Evolutionary conservation across 306 rosid genomes (phyloP).

Genomic region (Trifolium pratense): DNA sequence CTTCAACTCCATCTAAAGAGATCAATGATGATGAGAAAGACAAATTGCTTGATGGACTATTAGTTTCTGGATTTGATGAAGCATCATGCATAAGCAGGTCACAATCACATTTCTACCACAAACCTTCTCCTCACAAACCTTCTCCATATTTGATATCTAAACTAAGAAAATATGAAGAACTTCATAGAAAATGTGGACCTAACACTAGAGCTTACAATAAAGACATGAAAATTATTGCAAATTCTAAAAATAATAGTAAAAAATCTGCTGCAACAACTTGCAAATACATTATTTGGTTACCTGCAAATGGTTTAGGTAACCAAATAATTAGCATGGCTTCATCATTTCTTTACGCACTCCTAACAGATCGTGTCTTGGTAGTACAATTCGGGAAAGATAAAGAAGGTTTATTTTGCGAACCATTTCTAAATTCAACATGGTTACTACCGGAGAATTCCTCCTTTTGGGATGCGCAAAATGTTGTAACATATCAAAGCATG

Average conservation of each 20-base stretch:
- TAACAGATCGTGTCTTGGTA: slow-evolving; percentile 56
- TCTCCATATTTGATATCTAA: slow-evolving; percentile 60
- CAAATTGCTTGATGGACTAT: slow-evolving; percentile 55
- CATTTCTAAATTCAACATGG: slow-evolving; percentile 67
- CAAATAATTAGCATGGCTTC: slow-evolving; percentile 57
- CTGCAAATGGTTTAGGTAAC: slow-evolving; percentile 63
- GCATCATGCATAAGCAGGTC: slow-evolving; percentile 59
- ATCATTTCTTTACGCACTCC: slow-evolving; percentile 64
- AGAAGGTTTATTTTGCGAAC: slow-evolving; percentile 64
- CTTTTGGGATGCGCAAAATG: slow-evolving; percentile 40
- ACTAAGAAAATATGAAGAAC: slow-evolving; percentile 59
- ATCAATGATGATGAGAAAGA: slow-evolving; percentile 48
- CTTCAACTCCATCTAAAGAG: neutral
- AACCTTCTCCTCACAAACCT: slow-evolving; percentile 50
- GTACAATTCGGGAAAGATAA: slow-evolving; percentile 59
- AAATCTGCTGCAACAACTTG: slow-evolving; percentile 17
- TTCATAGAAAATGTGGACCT: slow-evolving; percentile 63
- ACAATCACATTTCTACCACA: slow-evolving; percentile 53
- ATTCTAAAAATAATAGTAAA: slow-evolving; percentile 25
- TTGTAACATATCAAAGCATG: slow-evolving; percentile 51
- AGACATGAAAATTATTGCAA: slow-evolving; percentile 41
- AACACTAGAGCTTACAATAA: slow-evolving; percentile 43
- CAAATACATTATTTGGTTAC: slow-evolving; percentile 59
- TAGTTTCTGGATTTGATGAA: slow-evolving; percentile 56
- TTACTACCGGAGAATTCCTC: slow-evolving; percentile 52